Evolutionary conservation across 805 yeast species (phyloP).

Genomic region (Metschnikowia cerradonensis): DNA sequence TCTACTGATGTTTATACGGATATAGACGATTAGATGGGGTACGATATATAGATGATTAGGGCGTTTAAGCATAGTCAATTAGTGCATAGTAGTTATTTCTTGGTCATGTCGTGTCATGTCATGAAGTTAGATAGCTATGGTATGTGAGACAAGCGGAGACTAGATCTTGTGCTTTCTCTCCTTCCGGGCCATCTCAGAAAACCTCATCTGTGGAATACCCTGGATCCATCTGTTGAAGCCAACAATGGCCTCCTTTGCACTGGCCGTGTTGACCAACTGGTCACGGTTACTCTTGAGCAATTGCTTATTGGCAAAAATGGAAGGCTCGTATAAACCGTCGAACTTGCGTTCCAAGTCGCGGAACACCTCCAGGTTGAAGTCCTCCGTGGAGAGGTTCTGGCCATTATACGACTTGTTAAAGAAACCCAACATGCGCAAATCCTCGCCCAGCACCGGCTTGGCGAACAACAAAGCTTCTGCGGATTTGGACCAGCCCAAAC

Average conservation of each 20-base stretch:
- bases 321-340: constrained; percentile 43
- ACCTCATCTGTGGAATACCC: constrained; percentile 70
- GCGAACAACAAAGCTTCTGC: constrained; percentile 70
- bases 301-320: constrained; percentile 45
- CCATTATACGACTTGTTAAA: constrained; percentile 53
- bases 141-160: background rate
- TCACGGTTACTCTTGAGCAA: constrained; percentile 40
- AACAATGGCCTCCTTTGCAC: constrained; percentile 60
- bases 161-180: constrained; percentile 60
- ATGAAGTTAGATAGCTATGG: no score
- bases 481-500: constrained; percentile 71
- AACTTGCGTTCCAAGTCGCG: constrained; percentile 32
- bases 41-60: no score
- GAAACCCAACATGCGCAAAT: constrained; percentile 54
- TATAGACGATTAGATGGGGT: no score
- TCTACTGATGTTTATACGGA: no score
- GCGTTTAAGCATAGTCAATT: no score
- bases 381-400: constrained; percentile 31
- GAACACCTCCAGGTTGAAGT: constrained; percentile 41
- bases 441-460: constrained; percentile 58
- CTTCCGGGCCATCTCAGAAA: constrained; percentile 50
- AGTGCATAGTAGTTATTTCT: no score
- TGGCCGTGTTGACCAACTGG: constrained; percentile 44
- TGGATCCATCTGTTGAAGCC: constrained; percentile 69
- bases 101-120: no score